phyloP scores from a whole-genome alignment of 2,329 filamentous ascomycete genomes.

The Diaporthe batatas region DNA sequence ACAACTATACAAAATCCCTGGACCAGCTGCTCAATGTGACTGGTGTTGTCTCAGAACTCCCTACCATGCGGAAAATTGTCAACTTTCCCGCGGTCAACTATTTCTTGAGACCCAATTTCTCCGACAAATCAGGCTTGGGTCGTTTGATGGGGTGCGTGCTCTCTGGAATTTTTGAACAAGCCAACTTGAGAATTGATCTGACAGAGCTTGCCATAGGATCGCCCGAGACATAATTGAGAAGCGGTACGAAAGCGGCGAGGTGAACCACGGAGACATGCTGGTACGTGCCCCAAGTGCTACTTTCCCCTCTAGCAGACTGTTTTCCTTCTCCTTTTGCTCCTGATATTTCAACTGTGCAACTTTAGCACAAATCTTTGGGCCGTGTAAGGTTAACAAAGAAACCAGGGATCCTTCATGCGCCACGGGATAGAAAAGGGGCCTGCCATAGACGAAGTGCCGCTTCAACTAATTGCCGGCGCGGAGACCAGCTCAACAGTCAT shows the following conservation, averaged over 20 bases:
- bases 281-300: neutral
- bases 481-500: slow-evolving; percentile 65
- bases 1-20: slow-evolving; percentile 57
- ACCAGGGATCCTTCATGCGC: slow-evolving; percentile 59
- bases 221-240: slow-evolving; percentile 10
- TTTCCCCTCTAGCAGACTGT: too few relatives aligned
- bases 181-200: neutral
- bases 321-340: too few relatives aligned
- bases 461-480: slow-evolving; percentile 58
- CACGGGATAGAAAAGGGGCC: slow-evolving; percentile 56
- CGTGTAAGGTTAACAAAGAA: neutral
- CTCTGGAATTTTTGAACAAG: slow-evolving; percentile 42
- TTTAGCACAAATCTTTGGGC: too few relatives aligned
- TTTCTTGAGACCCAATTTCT: neutral
- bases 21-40: slow-evolving; percentile 58
- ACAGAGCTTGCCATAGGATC: neutral
- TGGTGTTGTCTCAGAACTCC: slow-evolving; percentile 55
- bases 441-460: slow-evolving; percentile 54
- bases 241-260: slow-evolving; percentile 11
- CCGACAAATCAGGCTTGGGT: slow-evolving; percentile 3
- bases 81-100: neutral
- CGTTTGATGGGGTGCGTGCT: slow-evolving; percentile 43
- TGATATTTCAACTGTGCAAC: neutral
- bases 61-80: neutral
- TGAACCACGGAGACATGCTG: slow-evolving; percentile 16